phyloP scores from a whole-genome alignment of 495 filamentous ascomycete species.

The Penicillium robsamsonii region DNA sequence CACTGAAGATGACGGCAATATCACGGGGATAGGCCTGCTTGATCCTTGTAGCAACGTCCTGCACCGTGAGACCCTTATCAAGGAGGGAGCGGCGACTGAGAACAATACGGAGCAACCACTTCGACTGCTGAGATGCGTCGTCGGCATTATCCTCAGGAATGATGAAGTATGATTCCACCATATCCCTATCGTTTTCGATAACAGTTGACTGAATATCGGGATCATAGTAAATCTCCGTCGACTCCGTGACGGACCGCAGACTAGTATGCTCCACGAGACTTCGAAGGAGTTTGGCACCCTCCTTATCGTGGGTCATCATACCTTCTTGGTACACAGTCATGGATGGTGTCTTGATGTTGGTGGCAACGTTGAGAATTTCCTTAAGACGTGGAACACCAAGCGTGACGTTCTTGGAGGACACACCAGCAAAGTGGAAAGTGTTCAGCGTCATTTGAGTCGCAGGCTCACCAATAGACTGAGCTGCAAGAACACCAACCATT shows the following conservation, averaged over 20 bases:
- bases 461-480: slow-evolving; percentile 97
- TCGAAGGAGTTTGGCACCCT: slow-evolving; percentile 80
- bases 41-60: slow-evolving; percentile 87
- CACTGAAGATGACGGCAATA: slow-evolving; percentile 91
- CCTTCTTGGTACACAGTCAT: slow-evolving; percentile 88
- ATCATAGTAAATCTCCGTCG: slow-evolving; percentile 96
- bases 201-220: slow-evolving; percentile 81
- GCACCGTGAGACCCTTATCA: slow-evolving; percentile 87
- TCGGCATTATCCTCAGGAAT: slow-evolving; percentile 80
- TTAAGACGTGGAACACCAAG: slow-evolving; percentile 98
- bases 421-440: slow-evolving; percentile 99
- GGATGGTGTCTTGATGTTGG: slow-evolving; percentile 96
- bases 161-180: slow-evolving; percentile 96
- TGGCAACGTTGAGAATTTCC: slow-evolving; percentile 97
- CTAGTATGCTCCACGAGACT: slow-evolving; percentile 94
- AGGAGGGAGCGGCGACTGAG: slow-evolving; percentile 86
- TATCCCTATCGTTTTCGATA: slow-evolving; percentile 84
- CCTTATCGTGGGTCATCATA: slow-evolving; percentile 57
- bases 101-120: slow-evolving; percentile 93
- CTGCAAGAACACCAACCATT: slow-evolving; percentile 97
- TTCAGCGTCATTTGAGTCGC: slow-evolving; percentile 99
- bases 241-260: slow-evolving; percentile 81
- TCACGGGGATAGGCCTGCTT: slow-evolving; percentile 85
- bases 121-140: slow-evolving; percentile 73
- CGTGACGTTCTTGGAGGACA: slow-evolving; percentile 98